Base-by-base conservation (phyloP, 345 rosid species). In the Turnera subulata region DNA sequence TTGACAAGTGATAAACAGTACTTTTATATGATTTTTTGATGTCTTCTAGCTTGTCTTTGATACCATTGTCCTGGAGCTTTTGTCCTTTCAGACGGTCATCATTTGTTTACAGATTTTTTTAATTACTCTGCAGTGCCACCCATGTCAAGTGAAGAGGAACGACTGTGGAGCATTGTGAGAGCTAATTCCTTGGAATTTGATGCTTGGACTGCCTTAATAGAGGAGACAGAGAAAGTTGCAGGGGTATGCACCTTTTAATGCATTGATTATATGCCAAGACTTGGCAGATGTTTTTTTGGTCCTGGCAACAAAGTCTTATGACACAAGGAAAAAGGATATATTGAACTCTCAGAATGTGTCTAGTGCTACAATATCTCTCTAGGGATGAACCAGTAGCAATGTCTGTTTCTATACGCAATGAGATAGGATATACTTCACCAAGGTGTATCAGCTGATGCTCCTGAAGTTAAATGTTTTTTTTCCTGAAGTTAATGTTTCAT, bases 181-280 rank as follows among this genome's bases (percentile, higher is more conserved):
- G 74, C 85, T 17, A 85, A 89, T 80, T 82, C 96, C 24, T 67
- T 73, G 39, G 97, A 89, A 61, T 93, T 93, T 71, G 88, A 81
- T 70, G 82, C 96, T 62, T 87, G 97, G 99, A 88, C 89, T 75
- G 76, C 89, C 23, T 65, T 93, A 60, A 79, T 93, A 50, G 92
- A 89, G 33, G 99, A 87, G 69, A 87, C 95, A 13, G 99, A 93
- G 79, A 93, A 87, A 78, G 70, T 78, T 29, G 81, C 92, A 18
- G 88, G 80, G 97, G 97, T 89, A 75, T 78, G 71, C 17, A 11
- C 11, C 50, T 50, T 35, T n/a, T 1, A 8, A 13, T 19, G 15
- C 23, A 9, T 33, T 23, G 11, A 53, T 26, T 17, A 38, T 58
- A 3, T 4, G 35, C 35, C 35, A 29, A 29, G 35, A 3, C 35